Base-by-base conservation (phyloP, 2,329 filamentous ascomycete species). In the Neonectria neomacrospora region DNA sequence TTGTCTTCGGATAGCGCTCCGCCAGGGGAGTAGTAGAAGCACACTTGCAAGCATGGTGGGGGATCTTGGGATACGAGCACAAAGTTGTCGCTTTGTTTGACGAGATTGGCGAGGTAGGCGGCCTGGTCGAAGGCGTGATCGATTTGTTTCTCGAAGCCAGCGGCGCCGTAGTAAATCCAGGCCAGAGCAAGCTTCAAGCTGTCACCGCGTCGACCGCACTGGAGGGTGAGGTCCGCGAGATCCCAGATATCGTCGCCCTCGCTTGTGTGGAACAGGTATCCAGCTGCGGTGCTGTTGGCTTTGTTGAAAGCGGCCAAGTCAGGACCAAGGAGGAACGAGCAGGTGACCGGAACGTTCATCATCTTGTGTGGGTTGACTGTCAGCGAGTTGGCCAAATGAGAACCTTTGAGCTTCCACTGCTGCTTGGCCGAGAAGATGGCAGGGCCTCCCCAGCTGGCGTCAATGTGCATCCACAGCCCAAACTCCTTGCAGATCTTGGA, bases 291-390 rank as follows among this genome's bases (percentile, higher is more conserved):
- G 3, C 92, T 97, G 80, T 97, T 97, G 12, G 94, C 94, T 50
- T 80, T 82, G 77, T 96, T 91, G 77, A 98, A 96, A 23, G 90
- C 81, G 59, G 85, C 82, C 74, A 96, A 80, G 75, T 98, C 94
- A 2, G 86, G 86, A 0, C 88, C 90, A 12, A 99, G 85, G 5
- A 99, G 85, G 81, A 97, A 97, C 0, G 91, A 94, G 80, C 94
- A 98, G 0, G 94, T 97, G 42, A 96, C 82, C 0, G 96, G 95
- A 3, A 93, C 92, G 62, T 93, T 93, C 75, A 98, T 86, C 96
- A 98, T 98, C 81, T 98, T 98, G 81, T 99, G 96, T 61, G 96
- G 94, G 78, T 97, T 98, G 58, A 97, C 87, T 2, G 94, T 93
- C 41, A 98, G 82, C 14, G 89, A 93, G 78, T 97, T 86, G 10